Percentiles rank a stretch among this genome's conserved stretches.
Conservation (phyloP, 768 basidiomycete species). For the Kockovaella imperatae region DNA sequence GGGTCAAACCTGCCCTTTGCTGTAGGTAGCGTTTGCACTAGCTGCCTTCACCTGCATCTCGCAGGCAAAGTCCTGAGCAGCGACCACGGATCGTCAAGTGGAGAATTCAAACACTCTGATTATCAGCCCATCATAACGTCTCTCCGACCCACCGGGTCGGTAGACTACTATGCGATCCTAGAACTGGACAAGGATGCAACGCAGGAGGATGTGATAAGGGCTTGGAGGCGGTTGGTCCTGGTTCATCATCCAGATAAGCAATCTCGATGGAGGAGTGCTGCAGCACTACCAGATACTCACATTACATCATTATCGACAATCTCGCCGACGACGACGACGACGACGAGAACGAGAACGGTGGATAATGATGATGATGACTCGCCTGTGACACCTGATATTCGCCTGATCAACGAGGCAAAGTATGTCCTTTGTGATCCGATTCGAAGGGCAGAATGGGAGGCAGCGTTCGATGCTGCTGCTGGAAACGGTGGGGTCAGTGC, state of each 20-base stretch:
- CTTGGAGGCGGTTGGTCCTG: constrained; percentile 25
- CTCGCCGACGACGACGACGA: not conserved
- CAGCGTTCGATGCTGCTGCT: not conserved
- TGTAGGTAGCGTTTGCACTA: too few relatives aligned
- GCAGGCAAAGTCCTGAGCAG: too few relatives aligned
- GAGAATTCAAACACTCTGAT: too few relatives aligned
- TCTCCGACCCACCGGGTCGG: not conserved
- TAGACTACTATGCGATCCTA: constrained; percentile 28
- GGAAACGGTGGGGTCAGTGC: not conserved
- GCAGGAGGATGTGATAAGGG: constrained; percentile 19
- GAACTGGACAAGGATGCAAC: constrained; percentile 18
- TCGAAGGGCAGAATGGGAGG: constrained; percentile 15
- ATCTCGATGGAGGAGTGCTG: not conserved
- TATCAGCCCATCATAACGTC: too few relatives aligned
- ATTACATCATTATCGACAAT: too few relatives aligned
- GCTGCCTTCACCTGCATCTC: too few relatives aligned
- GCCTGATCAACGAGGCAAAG: constrained; percentile 33
- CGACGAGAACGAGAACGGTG: not conserved
- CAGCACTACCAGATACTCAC: too few relatives aligned
- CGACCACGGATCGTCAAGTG: too few relatives aligned
- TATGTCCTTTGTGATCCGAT: constrained; percentile 18
- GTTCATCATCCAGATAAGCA: constrained; percentile 17
- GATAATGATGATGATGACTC: not conserved
- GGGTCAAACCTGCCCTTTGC: too few relatives aligned
- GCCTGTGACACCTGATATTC: constrained; percentile 8